Evolutionary conservation across 1,284 basidiomycete genomes (phyloP), one percentile per base, ranked within the genome.

Genomic region (Cutaneotrichosporon dermatis): DNA sequence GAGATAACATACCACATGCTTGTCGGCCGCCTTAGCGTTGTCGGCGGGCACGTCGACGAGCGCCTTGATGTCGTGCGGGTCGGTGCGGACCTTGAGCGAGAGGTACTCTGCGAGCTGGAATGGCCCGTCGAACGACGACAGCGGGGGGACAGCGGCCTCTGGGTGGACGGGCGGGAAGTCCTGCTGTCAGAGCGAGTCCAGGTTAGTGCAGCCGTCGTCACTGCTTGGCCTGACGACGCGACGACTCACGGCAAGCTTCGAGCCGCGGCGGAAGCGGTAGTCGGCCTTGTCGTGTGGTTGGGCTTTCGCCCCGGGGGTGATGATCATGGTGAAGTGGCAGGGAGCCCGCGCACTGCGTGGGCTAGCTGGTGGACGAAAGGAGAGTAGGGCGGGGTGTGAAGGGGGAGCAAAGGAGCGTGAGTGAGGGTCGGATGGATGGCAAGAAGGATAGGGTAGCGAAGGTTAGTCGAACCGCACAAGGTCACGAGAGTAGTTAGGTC

Each of bases 31-130:
- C 37, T 79, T 80, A 10, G 57, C 61, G 52, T 71, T 69, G 45
- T 69, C 66, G 51, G 66, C 63, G 9, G 92, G 92, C 3, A 93
- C 78, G 35, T 86, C 81, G 0, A 94, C 86, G 57, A 98, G 89
- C 6, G 83, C 77, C 41, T 90, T 84, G 35, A 97, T 88, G 73
- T 95, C 88, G 78, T 95, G 91, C 0, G 92, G 89, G 76, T 95
- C 87, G 41, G 85, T 80, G 8, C 88, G 85, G 62, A 96, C 89
- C 64, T 94, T 85, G 41, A 91, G 82, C 0, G 90, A 87, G 54
- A 99, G 90, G 78, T 94, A 97, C 74, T 98, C 93, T 71, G 97
- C 92, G 3, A 96, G 83, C 75, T 95, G 92, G 74, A 96, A 96
- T 0, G 92, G 89, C 68, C 90, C 92, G 77, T 95, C 88, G 33